Evolutionary conservation across 768 basidiomycete genomes (phyloP), one percentile per base, ranked within the genome.

Genomic region (Phanerochaete carnosa): DNA sequence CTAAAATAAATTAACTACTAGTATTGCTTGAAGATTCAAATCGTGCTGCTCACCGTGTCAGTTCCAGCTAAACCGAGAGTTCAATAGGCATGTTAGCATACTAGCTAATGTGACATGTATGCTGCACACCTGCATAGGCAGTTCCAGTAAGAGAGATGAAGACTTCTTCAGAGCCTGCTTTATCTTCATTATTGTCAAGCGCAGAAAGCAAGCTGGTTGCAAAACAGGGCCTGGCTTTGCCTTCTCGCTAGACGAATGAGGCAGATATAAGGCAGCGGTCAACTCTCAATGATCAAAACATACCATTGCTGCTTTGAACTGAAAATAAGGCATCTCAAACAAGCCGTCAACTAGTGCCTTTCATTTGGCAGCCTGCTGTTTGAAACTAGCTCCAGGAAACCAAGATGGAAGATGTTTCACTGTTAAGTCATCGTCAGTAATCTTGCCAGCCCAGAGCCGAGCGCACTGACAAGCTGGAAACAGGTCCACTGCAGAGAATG

Each of bases 61-160:
- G 47, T 25, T 8, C 47, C 47, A 6, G 22, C 47, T 49, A 25
- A 25, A 5, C 22, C 23, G 11, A 43, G 19, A 11, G 39, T 8
- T 43, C 11, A 43, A 19, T 12, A 7, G 33, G 33, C n/a, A n/a
- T n/a, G n/a, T n/a, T n/a, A n/a, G n/a, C n/a, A n/a, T n/a, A 35
- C 33, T 7, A 6, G 33, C 33, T 7, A 7, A 7, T 35, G 8
- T 43, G 39, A 43, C 11, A 19, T 43, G 29, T 9, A 29, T 32
- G 6, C n/a, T 26, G 7, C 57, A 13, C n/a, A 32, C 22, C 64
- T 73, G 63, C 60, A 86, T 45, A 64, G 7, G 61, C 50, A 9
- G 52, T 58, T 23, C 39, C 55, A 23, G 59, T 47, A 12, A 56
- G 55, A 50, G 49, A 25, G 25, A 57, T 59, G 7, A 64, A 39